Conservation (phyloP, 2,329 filamentous ascomycete species). For the Exophiala sp. region DNA sequence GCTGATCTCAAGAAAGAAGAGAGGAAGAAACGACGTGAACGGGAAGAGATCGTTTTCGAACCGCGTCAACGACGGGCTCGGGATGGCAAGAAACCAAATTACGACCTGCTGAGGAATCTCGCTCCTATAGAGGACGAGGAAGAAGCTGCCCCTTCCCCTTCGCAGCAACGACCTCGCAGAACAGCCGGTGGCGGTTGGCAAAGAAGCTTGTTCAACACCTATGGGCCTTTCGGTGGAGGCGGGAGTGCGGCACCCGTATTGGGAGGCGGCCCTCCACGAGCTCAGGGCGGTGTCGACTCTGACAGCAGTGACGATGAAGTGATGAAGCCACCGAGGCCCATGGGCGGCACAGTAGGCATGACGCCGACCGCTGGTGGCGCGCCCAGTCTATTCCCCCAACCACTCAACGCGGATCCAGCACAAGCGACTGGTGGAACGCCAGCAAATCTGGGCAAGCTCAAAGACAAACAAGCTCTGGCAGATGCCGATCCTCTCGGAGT, state of each 20-base stretch:
- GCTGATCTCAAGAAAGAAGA: slow-evolving; percentile 50
- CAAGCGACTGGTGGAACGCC: slow-evolving; percentile 60
- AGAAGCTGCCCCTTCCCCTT: slow-evolving; percentile 65
- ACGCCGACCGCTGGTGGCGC: slow-evolving; percentile 55
- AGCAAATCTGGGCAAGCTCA: slow-evolving; percentile 87
- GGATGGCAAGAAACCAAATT: slow-evolving; percentile 26
- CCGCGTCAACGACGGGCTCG: slow-evolving; percentile 22
- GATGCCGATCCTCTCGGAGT: slow-evolving; percentile 94
- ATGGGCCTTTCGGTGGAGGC: slow-evolving; percentile 87
- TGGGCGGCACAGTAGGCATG: slow-evolving; percentile 63
- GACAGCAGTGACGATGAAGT: slow-evolving; percentile 96
- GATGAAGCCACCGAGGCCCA: slow-evolving; percentile 55
- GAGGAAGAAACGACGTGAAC: slow-evolving; percentile 35
- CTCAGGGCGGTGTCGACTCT: slow-evolving; percentile 77
- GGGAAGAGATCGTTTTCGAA: slow-evolving; percentile 32
- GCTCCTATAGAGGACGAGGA: slow-evolving; percentile 71
- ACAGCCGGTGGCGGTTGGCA: slow-evolving; percentile 63
- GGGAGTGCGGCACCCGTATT: slow-evolving; percentile 69
- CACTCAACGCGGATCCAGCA: slow-evolving; percentile 55
- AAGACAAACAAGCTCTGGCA: slow-evolving; percentile 84
- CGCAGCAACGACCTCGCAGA: slow-evolving; percentile 58
- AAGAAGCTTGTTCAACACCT: slow-evolving; percentile 80
- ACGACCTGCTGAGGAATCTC: slow-evolving; percentile 25
- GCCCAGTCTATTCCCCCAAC: slow-evolving; percentile 54
- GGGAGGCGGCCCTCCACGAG: slow-evolving; percentile 63